phyloP scores from a whole-genome alignment of 164 flowering plant species.

The Vitis rotundifolia region DNA sequence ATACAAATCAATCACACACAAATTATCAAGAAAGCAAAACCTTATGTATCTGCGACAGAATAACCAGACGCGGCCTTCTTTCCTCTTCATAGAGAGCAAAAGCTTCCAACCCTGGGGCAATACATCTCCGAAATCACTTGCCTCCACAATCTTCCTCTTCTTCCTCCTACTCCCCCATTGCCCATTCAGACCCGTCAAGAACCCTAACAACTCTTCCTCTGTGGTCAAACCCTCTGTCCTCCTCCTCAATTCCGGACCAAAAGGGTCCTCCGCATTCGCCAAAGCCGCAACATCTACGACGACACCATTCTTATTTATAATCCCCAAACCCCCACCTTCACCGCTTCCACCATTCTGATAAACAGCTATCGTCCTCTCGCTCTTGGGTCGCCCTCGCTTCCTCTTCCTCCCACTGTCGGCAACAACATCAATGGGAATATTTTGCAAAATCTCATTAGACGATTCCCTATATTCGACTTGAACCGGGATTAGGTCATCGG shows the following conservation, averaged over 20 bases:
- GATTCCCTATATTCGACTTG: conserved; percentile 21
- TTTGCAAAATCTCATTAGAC: conserved; percentile 5
- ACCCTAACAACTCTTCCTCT: conserved; percentile 54
- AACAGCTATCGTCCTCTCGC: background rate
- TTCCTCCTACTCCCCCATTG: conserved; percentile 69
- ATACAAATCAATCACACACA: background rate
- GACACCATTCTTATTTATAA: conserved; percentile 42
- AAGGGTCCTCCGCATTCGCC: conserved; percentile 49
- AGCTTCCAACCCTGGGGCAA: conserved; percentile 84
- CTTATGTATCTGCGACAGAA: conserved; percentile 72
- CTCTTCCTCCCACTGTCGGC: conserved; percentile 12
- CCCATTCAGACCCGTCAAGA: conserved; percentile 55
- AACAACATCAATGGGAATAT: conserved; percentile 16
- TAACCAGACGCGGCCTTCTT: conserved; percentile 49
- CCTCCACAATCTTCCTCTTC: conserved; percentile 83
- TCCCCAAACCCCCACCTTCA: conserved; percentile 1
- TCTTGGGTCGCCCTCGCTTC: conserved; percentile 39
- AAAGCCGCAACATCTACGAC: conserved; percentile 50
- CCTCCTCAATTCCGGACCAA: conserved; percentile 51
- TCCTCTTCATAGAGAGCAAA: conserved; percentile 57
- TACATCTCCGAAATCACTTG: conserved; percentile 50
- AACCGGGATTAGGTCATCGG: conserved; percentile 21
- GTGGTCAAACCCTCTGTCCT: conserved; percentile 53
- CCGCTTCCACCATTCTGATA: background rate
- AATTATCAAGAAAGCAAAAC: conserved; percentile 28